Conservation (phyloP, 371 early-diverging fungal species). For the Mortierella polycephala region DNA sequence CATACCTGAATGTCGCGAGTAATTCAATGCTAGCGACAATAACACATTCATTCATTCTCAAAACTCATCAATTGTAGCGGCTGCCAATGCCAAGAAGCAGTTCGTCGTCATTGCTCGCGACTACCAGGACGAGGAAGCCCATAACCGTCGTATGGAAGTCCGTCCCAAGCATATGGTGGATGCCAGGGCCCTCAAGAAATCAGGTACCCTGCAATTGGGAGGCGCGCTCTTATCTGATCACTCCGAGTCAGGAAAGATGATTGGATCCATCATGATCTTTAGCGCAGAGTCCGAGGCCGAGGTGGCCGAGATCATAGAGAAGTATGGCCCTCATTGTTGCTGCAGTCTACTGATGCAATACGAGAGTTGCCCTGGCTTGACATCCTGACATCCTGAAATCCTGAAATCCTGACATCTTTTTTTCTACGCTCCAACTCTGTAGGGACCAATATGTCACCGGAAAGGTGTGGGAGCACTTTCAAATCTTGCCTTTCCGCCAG, state of each 20-base stretch:
- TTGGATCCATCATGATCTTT: constrained; percentile 63
- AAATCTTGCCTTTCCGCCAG: constrained; percentile 60
- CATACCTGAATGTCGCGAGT: not conserved
- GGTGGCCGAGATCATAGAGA: constrained; percentile 53
- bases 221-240: constrained; percentile 63
- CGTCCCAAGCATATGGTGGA: constrained; percentile 60
- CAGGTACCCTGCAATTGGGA: constrained; percentile 56
- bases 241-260: constrained; percentile 60
- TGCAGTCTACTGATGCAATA: too few species aligned
- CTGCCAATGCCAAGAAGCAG: constrained; percentile 41
- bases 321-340: constrained; percentile 1
- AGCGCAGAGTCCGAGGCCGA: constrained; percentile 60
- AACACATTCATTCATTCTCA: not conserved
- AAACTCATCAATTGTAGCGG: constrained; percentile 8
- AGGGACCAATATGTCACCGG: constrained; percentile 65
- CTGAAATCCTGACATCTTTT: not conserved
- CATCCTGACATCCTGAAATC: not conserved
- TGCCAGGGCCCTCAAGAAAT: constrained; percentile 41
- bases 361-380: not conserved
- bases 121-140: constrained; percentile 59
- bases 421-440: not conserved
- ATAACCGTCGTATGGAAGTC: constrained; percentile 58
- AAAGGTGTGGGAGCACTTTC: constrained; percentile 70
- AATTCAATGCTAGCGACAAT: not conserved
- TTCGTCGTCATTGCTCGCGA: constrained; percentile 66